These are phyloP conservation scores for Raphanus hybrid DNA, from an alignment of 441 rosid species.

Conservation along the genomic window DNA sequence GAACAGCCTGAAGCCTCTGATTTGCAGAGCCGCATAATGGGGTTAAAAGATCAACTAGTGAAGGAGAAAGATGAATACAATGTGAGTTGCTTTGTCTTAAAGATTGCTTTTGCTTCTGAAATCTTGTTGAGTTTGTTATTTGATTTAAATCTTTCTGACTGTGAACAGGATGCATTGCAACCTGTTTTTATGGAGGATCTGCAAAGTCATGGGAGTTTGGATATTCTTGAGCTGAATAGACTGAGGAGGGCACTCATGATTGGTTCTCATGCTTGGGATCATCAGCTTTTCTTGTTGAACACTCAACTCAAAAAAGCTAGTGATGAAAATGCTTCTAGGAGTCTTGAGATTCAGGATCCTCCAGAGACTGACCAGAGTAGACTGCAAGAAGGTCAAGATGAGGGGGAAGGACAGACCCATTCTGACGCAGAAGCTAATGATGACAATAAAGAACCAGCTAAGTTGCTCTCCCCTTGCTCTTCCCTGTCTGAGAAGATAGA, in stretches of 20 bases:
- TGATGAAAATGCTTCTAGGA: constrained; percentile 42
- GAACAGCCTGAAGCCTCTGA: constrained; percentile 52
- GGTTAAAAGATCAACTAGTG: constrained; percentile 65
- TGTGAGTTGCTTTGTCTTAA: constrained; percentile 50
- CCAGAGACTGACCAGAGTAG: constrained; percentile 34
- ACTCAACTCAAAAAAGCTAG: constrained; percentile 56
- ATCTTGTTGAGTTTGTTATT: constrained; percentile 24
- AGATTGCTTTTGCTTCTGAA: background rate
- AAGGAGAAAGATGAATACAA: constrained; percentile 71
- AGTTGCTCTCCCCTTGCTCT: constrained; percentile 54
- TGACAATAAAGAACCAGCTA: constrained; percentile 32
- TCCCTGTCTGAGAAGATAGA: constrained; percentile 87
- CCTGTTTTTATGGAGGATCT: constrained; percentile 50
- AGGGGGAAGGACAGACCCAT: constrained; percentile 47
- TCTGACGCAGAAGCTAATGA: constrained; percentile 53
- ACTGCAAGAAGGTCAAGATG: constrained; percentile 42
- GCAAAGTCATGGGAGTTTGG: constrained; percentile 51
- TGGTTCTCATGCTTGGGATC: constrained; percentile 80
- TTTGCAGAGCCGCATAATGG: constrained; percentile 56
- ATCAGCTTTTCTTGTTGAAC: constrained; percentile 67
- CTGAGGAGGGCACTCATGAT: constrained; percentile 70
- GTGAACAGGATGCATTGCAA: constrained; percentile 62
- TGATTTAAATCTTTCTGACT: constrained; percentile 21
- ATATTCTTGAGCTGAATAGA: constrained; percentile 81
- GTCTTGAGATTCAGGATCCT: constrained; percentile 43